These are phyloP conservation scores for Scheffersomyces stipitis DNA, from an alignment of 805 yeast genomes.

Conservation along the genomic window DNA sequence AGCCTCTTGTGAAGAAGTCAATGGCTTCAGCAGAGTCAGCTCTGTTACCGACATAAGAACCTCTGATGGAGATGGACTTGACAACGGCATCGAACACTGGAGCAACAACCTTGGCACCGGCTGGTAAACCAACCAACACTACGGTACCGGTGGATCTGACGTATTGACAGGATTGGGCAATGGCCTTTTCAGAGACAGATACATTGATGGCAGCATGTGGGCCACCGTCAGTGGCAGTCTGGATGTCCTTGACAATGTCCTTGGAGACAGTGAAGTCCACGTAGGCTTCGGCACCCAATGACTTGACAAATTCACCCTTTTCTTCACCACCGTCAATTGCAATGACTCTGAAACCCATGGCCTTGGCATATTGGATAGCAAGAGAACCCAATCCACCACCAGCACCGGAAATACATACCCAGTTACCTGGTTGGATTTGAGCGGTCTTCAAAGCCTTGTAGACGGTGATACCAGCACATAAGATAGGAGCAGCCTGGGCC, in stretches of 20 bases:
- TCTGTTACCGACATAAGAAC: slow-evolving; percentile 49
- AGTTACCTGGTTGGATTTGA: slow-evolving; percentile 59
- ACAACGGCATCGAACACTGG: slow-evolving; percentile 43
- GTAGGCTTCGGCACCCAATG: slow-evolving; percentile 27
- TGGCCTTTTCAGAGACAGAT: slow-evolving; percentile 70
- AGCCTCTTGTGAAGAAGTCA: slow-evolving; percentile 45
- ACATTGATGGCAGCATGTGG: slow-evolving; percentile 77
- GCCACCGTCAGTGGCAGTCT: slow-evolving; percentile 65
- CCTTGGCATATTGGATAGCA: slow-evolving; percentile 73
- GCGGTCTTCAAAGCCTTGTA: slow-evolving; percentile 69
- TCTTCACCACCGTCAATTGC: slow-evolving; percentile 77
- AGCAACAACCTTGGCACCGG: slow-evolving; percentile 41
- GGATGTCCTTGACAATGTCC: slow-evolving; percentile 56
- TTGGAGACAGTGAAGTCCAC: slow-evolving; percentile 38
- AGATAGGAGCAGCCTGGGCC: slow-evolving; percentile 58
- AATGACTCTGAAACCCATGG: slow-evolving; percentile 68
- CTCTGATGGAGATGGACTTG: slow-evolving; percentile 37
- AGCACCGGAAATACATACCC: slow-evolving; percentile 77
- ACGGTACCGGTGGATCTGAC: slow-evolving; percentile 43
- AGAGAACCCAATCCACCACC: slow-evolving; percentile 80
- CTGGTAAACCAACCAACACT: slow-evolving; percentile 47
- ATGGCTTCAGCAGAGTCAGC: slow-evolving; percentile 47
- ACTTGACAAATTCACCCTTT: slow-evolving; percentile 44
- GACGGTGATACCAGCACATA: slow-evolving; percentile 69
- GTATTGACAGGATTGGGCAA: slow-evolving; percentile 46